These are phyloP conservation scores for Suillus sp. DNA, from an alignment of 768 basidiomycete species.

Conservation along the genomic window DNA sequence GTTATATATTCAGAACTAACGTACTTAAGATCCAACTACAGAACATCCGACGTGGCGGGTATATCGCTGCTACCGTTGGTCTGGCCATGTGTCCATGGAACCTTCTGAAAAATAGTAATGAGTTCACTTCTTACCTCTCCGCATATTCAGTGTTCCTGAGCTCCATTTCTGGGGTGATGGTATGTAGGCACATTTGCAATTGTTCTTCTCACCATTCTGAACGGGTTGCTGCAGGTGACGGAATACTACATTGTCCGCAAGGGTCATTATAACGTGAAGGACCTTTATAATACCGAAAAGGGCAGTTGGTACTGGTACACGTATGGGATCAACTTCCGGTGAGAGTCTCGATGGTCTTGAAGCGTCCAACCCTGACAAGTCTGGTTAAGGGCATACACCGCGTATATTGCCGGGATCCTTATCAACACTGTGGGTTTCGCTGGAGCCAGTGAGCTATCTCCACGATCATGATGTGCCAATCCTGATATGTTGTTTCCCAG, in stretches of 20 bases:
- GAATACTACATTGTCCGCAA: slow-evolving; percentile 78
- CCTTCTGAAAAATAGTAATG: slow-evolving; percentile 68
- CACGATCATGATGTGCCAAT: not conserved
- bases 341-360: slow-evolving; percentile 20
- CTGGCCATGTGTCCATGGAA: slow-evolving; percentile 80
- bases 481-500: slow-evolving; percentile 27
- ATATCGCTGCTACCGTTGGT: slow-evolving; percentile 78
- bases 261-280: slow-evolving; percentile 67
- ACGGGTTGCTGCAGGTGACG: slow-evolving; percentile 49
- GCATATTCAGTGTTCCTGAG: slow-evolving; percentile 83
- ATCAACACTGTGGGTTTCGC: slow-evolving; percentile 85
- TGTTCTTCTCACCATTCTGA: not conserved
- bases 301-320: slow-evolving; percentile 79
- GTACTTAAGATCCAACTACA: slow-evolving; percentile 25
- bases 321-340: slow-evolving; percentile 73
- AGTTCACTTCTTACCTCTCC: slow-evolving; percentile 79
- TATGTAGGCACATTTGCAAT: slow-evolving; percentile 27
- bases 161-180: slow-evolving; percentile 83
- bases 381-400: slow-evolving; percentile 55
- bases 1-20: not conserved
- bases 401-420: slow-evolving; percentile 75
- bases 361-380: slow-evolving; percentile 7
- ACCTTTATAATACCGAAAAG: slow-evolving; percentile 61
- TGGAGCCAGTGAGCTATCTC: slow-evolving; percentile 57
- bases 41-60: slow-evolving; percentile 87